Percentiles rank a stretch among this genome's conserved stretches.
These are phyloP conservation scores for Apiotrichum domesticum DNA, from an alignment of 1,284 basidiomycete genomes.

Conservation along the genomic window DNA sequence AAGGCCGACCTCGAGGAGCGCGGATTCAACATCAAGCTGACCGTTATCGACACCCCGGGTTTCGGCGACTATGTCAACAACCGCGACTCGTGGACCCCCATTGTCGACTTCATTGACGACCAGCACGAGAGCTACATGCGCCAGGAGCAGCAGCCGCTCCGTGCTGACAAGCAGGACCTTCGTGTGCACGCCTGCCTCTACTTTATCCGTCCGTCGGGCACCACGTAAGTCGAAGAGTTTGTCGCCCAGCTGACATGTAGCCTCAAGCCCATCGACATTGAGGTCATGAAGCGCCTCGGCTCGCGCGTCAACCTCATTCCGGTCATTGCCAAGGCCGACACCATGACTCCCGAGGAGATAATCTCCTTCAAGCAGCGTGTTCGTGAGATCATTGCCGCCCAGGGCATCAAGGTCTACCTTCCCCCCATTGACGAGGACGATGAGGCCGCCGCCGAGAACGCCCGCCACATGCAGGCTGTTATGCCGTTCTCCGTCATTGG, in stretches of 20 bases:
- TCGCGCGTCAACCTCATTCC: constrained; percentile 95
- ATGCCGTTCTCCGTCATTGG: constrained; percentile 99
- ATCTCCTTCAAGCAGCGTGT: constrained; percentile 88
- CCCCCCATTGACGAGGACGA: constrained; percentile 91
- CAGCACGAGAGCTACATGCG: constrained; percentile 99
- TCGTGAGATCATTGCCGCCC: constrained; percentile 81
- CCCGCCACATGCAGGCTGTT: constrained; percentile 71
- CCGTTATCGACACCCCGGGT: constrained; percentile 96
- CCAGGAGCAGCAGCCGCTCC: constrained; percentile 96
- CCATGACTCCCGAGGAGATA: constrained; percentile 88
- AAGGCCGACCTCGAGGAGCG: constrained; percentile 98
- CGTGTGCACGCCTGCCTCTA: constrained; percentile 96
- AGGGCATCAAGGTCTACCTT: constrained; percentile 90
- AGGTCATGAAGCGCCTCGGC: constrained; percentile 97
- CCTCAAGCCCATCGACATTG: constrained; percentile 95
- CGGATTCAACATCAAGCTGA: constrained; percentile 98
- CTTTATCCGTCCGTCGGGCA: constrained; percentile 93
- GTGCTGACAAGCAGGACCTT: constrained; percentile 87
- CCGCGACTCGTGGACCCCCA: constrained; percentile 95
- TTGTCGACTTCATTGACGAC: constrained; percentile 99
- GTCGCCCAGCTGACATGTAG: constrained; percentile 46
- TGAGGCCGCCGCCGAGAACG: constrained; percentile 79
- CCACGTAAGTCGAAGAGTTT: constrained; percentile 61
- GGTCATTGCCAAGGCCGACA: constrained; percentile 96
- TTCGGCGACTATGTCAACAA: constrained; percentile 99